Conservation (phyloP, 306 rosid genomes). For the Corylus avellana region DNA sequence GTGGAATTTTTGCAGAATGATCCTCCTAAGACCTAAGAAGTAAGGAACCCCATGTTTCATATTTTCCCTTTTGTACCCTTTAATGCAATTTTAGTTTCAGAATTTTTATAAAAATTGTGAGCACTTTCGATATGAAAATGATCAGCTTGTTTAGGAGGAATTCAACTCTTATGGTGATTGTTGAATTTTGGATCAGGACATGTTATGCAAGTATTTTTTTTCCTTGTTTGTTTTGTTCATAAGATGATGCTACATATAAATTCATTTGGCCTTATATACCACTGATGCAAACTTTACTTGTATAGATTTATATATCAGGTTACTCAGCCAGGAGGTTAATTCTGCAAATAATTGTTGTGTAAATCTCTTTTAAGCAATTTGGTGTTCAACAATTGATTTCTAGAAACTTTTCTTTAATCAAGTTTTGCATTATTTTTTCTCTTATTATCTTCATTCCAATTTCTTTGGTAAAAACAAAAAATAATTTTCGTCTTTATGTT, state of each 20-base stretch:
- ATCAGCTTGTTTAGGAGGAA: not conserved
- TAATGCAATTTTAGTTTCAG: not conserved
- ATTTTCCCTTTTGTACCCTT: not conserved
- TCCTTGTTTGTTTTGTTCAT: not conserved
- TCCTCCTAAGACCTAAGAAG: constrained; percentile 49
- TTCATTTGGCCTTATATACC: not conserved
- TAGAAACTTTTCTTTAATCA: not conserved
- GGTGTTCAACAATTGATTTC: not conserved
- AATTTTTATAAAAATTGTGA: not conserved
- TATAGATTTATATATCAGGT: not conserved
- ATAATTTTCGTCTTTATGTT: too few relatives aligned
- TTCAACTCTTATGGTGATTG: not conserved
- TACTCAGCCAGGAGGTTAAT: not conserved
- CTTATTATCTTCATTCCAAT: not conserved
- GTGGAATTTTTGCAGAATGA: constrained; percentile 66
- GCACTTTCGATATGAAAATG: not conserved
- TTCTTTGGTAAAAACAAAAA: too few relatives aligned
- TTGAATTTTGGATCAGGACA: not conserved
- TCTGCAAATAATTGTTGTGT: not conserved
- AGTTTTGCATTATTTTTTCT: not conserved
- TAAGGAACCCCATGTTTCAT: not conserved
- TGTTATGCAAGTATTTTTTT: not conserved
- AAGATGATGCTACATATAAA: not conserved
- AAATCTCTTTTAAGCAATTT: not conserved
- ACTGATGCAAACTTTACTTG: too few relatives aligned